Evolutionary conservation across 2,329 filamentous ascomycete species (phyloP).

Genomic region (Colletotrichum agaves): DNA sequence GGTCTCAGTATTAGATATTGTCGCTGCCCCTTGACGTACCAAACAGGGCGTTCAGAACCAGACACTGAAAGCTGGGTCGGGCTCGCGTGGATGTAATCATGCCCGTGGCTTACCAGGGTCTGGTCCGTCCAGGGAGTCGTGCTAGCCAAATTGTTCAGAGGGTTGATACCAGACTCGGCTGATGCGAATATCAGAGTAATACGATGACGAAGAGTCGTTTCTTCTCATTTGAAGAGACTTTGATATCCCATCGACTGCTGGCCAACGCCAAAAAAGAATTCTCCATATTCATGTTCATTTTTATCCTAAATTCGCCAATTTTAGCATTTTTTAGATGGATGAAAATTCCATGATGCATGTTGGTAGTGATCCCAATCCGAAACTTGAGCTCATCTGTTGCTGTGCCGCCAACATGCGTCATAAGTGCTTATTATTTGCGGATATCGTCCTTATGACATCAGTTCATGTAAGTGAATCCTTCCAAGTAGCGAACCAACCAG

Average conservation of each 20-base stretch:
- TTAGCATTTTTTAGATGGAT: no score
- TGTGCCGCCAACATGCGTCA: conserved; percentile 14
- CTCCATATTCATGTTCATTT: no score
- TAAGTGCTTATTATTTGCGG: background rate
- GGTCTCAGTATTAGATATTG: background rate
- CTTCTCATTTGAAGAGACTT: background rate
- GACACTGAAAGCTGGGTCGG: background rate
- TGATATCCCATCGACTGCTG: no score
- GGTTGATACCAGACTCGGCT: conserved; percentile 14
- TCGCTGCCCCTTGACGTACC: background rate
- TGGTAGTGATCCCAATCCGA: no score
- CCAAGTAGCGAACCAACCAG: background rate
- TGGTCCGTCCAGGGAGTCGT: conserved; percentile 24
- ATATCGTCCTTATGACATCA: conserved; percentile 22
- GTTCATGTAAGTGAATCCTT: conserved; percentile 4
- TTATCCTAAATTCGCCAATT: no score
- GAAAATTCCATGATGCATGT: no score
- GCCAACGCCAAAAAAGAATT: no score
- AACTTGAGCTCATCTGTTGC: background rate
- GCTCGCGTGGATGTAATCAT: background rate
- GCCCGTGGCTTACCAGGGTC: conserved; percentile 20
- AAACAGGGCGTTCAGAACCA: no score
- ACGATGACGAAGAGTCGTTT: conserved; percentile 6
- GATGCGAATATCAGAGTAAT: background rate
- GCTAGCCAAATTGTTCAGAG: background rate